Conservation (phyloP, 352 stramenopile species). For the Globisporangium alternatum region DNA sequence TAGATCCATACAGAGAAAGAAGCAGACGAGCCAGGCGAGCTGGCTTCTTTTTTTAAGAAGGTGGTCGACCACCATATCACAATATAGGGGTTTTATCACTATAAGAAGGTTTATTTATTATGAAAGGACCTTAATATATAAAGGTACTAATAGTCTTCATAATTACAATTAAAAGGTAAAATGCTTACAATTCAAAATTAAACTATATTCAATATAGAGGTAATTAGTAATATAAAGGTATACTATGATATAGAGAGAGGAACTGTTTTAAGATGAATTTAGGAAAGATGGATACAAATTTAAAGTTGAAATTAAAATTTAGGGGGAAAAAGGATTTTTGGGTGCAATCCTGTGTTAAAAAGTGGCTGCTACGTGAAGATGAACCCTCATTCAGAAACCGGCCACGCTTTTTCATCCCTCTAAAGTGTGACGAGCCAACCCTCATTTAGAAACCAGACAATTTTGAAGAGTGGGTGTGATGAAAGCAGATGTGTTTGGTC, state of each 20-base stretch:
- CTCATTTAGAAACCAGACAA: background rate
- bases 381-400: background rate
- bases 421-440: background rate
- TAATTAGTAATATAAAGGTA: no score
- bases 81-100: background rate
- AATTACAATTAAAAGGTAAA: no score
- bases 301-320: background rate
- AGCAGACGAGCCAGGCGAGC: conserved; percentile 1
- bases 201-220: no score
- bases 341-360: no score
- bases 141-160: no score
- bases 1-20: conserved; percentile 2
- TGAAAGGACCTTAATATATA: background rate
- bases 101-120: background rate
- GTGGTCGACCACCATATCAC: background rate
- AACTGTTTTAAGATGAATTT: no score
- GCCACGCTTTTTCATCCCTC: background rate
- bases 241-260: no score
- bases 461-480: no score
- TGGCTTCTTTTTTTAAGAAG: conserved; percentile 2
- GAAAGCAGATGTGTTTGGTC: background rate
- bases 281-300: background rate
- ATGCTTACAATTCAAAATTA: no score
- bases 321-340: background rate
- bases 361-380: background rate